Evolutionary conservation across 768 basidiomycete genomes (phyloP).

Genomic region (Coprinellus aureogranulatus): DNA sequence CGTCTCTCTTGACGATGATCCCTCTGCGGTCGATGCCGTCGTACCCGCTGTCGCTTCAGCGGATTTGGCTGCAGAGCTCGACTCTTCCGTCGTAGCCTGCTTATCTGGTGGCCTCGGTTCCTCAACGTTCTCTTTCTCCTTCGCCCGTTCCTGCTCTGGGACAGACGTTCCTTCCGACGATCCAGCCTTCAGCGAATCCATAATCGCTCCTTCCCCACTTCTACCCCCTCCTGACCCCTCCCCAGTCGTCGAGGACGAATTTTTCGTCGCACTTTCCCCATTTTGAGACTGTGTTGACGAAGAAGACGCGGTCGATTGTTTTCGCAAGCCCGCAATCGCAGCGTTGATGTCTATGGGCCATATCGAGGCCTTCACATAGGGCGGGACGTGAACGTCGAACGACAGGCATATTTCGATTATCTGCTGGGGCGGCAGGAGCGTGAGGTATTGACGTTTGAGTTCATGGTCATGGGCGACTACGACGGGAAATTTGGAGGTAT

Average conservation of each 20-base stretch:
- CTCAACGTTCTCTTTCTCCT: constrained; percentile 10
- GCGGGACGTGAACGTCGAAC: constrained; percentile 66
- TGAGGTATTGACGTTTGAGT: constrained; percentile 71
- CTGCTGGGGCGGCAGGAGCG: constrained; percentile 63
- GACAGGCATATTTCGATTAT: constrained; percentile 78
- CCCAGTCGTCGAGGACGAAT: constrained; percentile 6
- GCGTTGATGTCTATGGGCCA: constrained; percentile 72
- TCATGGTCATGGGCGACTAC: constrained; percentile 49
- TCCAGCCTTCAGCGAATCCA: constrained; percentile 24
- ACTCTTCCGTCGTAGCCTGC: constrained; percentile 4
- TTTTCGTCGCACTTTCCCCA: constrained; percentile 19
- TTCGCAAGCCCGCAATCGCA: constrained; percentile 56
- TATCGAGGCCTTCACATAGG: constrained; percentile 60
- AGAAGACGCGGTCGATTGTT: constrained; percentile 16
- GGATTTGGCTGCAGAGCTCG: not conserved
- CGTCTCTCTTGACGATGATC: not conserved
- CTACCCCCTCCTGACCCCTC: constrained; percentile 4
- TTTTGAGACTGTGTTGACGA: not conserved
- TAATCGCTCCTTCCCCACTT: constrained; percentile 17
- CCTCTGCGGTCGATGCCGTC: not conserved
- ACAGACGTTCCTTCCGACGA: constrained; percentile 6
- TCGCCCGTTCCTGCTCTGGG: constrained; percentile 7
- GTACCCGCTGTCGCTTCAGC: not conserved
- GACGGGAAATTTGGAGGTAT: constrained; percentile 12
- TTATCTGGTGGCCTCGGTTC: constrained; percentile 12